Evolutionary conservation across 2,329 filamentous ascomycete species (phyloP), one percentile per base, ranked within the genome.

Genomic region (Colletotrichum scovillei): DNA sequence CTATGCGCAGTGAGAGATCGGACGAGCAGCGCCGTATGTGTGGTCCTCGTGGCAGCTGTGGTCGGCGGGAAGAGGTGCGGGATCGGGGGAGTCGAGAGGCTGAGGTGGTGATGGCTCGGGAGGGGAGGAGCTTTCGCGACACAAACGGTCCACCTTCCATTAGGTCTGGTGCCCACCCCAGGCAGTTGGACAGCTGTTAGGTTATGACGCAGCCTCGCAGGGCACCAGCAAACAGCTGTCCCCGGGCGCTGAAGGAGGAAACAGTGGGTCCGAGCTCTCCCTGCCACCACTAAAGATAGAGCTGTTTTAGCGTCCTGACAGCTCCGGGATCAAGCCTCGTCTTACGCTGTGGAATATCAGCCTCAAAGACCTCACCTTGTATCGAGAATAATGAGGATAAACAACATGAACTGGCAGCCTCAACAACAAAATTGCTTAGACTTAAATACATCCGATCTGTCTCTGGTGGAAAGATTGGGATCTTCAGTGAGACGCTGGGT

Each of bases 41-140:
- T 32, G 32, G 19, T 30, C 64, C 32, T 42, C 22, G 56, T 72
- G 64, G 69, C 65, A 67, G 56, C 26, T 24, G 22, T 28, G 42
- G 53, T 63, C 53, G 42, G 0, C 38, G 38, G 38, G 14, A 8
- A 64, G 57, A 69, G 69, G 65, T 62, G n/a, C 55, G 68, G 58
- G 30, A 53, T 58, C 63, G 53, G 69, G 42, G 42, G 19, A n/a
- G 42, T 49, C 8, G 38, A 42, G 22, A 52, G 63, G 63, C 32
- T 38, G 49, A 38, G 32, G 32, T 35, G 32, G 32, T 35, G 32
- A 35, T 53, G 28, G 65, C 65, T 38, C 53, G 58, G 64, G 49
- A 32, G 55, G 28, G 30, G 42, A 28, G 2, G 32, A 35, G 38
- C 35, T 4, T 52, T 28, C 26, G 30, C 7, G 42, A 46, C 42